Evolutionary conservation across 371 early-diverging fungal genomes (phyloP).

Genomic region (Lichtheimia ramosa): DNA sequence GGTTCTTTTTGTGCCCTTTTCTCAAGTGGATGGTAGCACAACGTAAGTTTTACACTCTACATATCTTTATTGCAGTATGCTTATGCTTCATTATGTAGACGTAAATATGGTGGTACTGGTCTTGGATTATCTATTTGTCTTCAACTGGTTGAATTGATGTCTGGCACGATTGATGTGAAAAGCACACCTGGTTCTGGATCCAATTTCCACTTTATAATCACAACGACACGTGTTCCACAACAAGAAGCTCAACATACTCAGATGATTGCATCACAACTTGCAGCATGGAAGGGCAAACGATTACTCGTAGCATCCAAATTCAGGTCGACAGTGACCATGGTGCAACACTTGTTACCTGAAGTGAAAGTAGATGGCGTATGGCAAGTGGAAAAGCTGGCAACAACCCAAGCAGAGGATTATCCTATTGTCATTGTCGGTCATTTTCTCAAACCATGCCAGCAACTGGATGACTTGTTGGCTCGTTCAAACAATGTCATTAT

Average conservation of each 20-base stretch:
- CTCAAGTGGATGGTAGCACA: slow-evolving; percentile 62
- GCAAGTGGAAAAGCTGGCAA: slow-evolving; percentile 18
- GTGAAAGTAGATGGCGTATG: slow-evolving; percentile 27
- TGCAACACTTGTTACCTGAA: slow-evolving; percentile 28
- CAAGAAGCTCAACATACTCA: slow-evolving; percentile 23
- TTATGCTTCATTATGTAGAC: slow-evolving; percentile 15
- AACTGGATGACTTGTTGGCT: not conserved
- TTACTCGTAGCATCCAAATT: slow-evolving; percentile 35
- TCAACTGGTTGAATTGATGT: slow-evolving; percentile 55
- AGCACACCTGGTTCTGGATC: slow-evolving; percentile 57
- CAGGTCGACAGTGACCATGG: slow-evolving; percentile 30
- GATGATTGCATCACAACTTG: slow-evolving; percentile 3
- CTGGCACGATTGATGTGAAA: slow-evolving; percentile 53
- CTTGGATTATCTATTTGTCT: slow-evolving; percentile 62
- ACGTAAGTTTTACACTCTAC: slow-evolving; percentile 25
- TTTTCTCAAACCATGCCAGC: slow-evolving; percentile 6
- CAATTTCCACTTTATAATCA: slow-evolving; percentile 55
- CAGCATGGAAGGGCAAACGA: slow-evolving; percentile 20
- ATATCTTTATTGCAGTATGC: not conserved
- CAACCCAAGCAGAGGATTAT: slow-evolving; percentile 12
- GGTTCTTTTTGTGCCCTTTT: slow-evolving; percentile 58
- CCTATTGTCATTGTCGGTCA: slow-evolving; percentile 40
- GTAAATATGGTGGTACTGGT: slow-evolving; percentile 67
- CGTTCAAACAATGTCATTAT: not conserved
- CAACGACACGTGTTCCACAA: slow-evolving; percentile 32